Evolutionary conservation across 768 basidiomycete genomes (phyloP), one percentile per base, ranked within the genome.

Genomic region (Wakefieldia striispora): DNA sequence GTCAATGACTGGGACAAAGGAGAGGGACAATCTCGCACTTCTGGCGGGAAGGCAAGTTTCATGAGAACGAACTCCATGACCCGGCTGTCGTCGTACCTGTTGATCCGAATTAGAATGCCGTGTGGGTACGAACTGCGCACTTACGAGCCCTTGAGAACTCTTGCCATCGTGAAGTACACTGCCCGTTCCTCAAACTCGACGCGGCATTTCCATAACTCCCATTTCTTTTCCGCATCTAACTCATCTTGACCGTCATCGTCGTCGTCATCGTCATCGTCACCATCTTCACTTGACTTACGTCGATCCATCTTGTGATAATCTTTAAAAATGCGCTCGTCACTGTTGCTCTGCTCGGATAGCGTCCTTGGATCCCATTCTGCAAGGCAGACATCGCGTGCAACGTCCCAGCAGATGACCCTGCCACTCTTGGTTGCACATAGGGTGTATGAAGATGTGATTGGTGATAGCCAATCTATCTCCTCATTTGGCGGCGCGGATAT

Each of bases 151-250:
- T 70, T 62, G 19, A 85, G 56, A 24, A 82, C 75, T 61, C 81
- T 83, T 1, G 86, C 86, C 84, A 88, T 88, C 0, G 82, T 84
- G 58, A 88, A 86, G 65, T 79, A 88, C 31, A 87, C 85, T 0
- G 81, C 79, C 50, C 81, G 70, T 54, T 81, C 77, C 35, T 86
- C 84, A 59, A 86, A 88, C 59, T 87, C 86, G 16, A 88, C 85
- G 9, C 86, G 70, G 55, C 86, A 88, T 58, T 88, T 88, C 86
- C 86, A 88, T 6, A 88, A 60, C 57, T 86, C 84, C 85, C 86
- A 88, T 21, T 69, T 68, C 42, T 70, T 67, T 39, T 75, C 71
- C 3, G 45, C 35, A 2, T 61, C 50, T 3, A 16, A 14, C 2
- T 43, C 51, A 8, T 43, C 50, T 16, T 20, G 51, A n/a, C 8